Evolutionary conservation across 129 eudicot genomes (phyloP).

Genomic region (Flaveria ramosissima): DNA sequence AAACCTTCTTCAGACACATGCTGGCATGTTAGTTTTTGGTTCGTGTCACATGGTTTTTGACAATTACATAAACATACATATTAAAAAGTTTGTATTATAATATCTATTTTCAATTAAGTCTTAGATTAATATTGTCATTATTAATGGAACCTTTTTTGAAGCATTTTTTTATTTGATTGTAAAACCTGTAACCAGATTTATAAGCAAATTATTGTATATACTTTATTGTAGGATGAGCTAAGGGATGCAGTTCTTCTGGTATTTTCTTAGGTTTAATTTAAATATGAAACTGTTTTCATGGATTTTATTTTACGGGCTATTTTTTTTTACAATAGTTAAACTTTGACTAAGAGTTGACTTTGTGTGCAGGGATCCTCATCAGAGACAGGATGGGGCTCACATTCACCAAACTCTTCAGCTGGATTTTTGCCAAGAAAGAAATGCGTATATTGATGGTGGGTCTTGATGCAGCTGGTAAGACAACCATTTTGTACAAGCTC

Average conservation of each 20-base stretch:
- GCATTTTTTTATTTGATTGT: neutral
- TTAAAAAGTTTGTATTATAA: neutral
- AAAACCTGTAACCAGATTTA: neutral
- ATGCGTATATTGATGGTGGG: constrained; percentile 98
- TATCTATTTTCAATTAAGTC: neutral
- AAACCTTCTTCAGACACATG: neutral
- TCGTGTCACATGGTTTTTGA: neutral
- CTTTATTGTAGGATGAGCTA: constrained; percentile 78
- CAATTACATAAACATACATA: neutral
- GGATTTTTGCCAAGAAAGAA: constrained; percentile 97
- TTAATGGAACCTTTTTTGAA: neutral
- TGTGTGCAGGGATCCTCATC: constrained; percentile 44
- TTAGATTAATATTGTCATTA: neutral
- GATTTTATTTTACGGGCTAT: neutral
- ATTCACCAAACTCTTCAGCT: constrained; percentile 92
- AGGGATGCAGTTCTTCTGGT: constrained; percentile 98
- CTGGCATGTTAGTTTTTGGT: neutral
- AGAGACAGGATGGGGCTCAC: constrained; percentile 82
- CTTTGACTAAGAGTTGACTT: neutral
- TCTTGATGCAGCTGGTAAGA: constrained; percentile 99
- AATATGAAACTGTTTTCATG: neutral
- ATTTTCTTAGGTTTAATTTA: constrained; percentile 34
- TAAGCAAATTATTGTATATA: neutral
- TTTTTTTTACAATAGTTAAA: neutral
- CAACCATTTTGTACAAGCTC: constrained; percentile 96